Conservation (phyloP, 805 yeast genomes). For the Metschnikowia lochheadii region DNA sequence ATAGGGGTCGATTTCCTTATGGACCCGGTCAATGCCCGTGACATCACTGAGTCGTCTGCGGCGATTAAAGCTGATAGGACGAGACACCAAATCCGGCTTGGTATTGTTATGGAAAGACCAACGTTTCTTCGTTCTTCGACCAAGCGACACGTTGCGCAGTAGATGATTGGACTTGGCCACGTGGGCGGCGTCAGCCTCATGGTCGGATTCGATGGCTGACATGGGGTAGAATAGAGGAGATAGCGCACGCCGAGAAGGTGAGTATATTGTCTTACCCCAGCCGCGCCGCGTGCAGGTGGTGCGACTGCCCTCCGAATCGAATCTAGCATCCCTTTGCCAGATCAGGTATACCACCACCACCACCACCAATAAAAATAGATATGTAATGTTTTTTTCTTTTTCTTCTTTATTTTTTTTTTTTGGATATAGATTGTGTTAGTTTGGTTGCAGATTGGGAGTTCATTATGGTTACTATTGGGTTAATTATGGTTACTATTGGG, state of each 20-base stretch:
- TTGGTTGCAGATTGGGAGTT: too few species aligned
- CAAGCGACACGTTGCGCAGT: constrained; percentile 24
- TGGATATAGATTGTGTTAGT: too few species aligned
- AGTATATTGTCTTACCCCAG: constrained; percentile 4
- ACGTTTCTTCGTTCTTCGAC: constrained; percentile 36
- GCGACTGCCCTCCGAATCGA: too few species aligned
- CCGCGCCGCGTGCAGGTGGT: constrained; percentile 3
- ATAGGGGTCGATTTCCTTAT: constrained; percentile 53
- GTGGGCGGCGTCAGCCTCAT: constrained; percentile 30
- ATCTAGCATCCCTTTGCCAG: too few species aligned
- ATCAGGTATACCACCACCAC: too few species aligned
- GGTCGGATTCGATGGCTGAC: constrained; percentile 30
- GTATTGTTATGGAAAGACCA: constrained; percentile 41
- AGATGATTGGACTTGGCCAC: constrained; percentile 34
- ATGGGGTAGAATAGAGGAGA: not conserved
- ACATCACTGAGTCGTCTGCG: constrained; percentile 38
- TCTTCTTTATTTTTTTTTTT: too few species aligned
- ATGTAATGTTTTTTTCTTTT: too few species aligned
- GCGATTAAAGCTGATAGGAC: constrained; percentile 25
- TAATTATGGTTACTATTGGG: too few species aligned
- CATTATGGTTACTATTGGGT: too few species aligned
- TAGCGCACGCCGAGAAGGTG: not conserved
- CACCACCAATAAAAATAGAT: too few species aligned
- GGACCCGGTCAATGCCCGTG: constrained; percentile 55
- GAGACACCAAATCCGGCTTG: constrained; percentile 36